These are phyloP conservation scores for Metarhizium album DNA, from an alignment of 2,329 filamentous ascomycete genomes.

Conservation along the genomic window DNA sequence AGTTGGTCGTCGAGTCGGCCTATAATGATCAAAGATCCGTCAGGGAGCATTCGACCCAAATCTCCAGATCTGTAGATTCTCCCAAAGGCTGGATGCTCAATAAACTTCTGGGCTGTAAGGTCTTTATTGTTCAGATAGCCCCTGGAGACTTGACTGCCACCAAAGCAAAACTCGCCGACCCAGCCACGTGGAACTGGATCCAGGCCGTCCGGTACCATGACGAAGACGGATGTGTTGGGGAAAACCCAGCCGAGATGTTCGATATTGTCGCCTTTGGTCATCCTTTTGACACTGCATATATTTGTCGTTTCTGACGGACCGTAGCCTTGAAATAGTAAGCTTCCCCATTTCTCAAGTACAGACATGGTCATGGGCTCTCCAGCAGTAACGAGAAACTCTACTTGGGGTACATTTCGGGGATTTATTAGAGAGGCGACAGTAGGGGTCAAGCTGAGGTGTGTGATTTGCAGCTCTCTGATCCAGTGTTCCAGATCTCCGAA, in stretches of 20 bases:
- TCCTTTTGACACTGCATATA: slow-evolving; percentile 66
- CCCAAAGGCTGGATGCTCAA: slow-evolving; percentile 57
- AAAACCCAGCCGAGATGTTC: slow-evolving; percentile 70
- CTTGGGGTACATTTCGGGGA: slow-evolving; percentile 55
- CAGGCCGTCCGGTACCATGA: slow-evolving; percentile 38
- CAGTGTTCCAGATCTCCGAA: slow-evolving; percentile 61
- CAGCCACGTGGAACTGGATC: slow-evolving; percentile 56
- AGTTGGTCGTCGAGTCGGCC: slow-evolving; percentile 71
- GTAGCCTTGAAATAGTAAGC: slow-evolving; percentile 67
- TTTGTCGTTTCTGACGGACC: slow-evolving; percentile 82
- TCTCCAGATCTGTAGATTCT: slow-evolving; percentile 76
- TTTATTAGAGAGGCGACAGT: slow-evolving; percentile 70
- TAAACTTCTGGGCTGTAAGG: slow-evolving; percentile 55
- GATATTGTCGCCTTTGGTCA: slow-evolving; percentile 46
- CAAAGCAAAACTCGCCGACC: slow-evolving; percentile 77
- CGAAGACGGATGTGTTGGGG: slow-evolving; percentile 63
- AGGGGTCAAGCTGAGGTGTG: slow-evolving; percentile 76
- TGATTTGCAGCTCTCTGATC: slow-evolving; percentile 54
- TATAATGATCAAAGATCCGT: slow-evolving; percentile 63
- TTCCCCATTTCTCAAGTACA: slow-evolving; percentile 60
- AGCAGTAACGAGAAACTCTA: slow-evolving; percentile 68
- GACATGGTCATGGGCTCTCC: slow-evolving; percentile 69
- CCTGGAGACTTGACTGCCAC: slow-evolving; percentile 67
- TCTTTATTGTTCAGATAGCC: slow-evolving; percentile 61
- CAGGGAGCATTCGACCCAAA: slow-evolving; percentile 64